Evolutionary conservation across 164 flowering plant genomes (phyloP).

Genomic region (Akebia trifoliata): DNA sequence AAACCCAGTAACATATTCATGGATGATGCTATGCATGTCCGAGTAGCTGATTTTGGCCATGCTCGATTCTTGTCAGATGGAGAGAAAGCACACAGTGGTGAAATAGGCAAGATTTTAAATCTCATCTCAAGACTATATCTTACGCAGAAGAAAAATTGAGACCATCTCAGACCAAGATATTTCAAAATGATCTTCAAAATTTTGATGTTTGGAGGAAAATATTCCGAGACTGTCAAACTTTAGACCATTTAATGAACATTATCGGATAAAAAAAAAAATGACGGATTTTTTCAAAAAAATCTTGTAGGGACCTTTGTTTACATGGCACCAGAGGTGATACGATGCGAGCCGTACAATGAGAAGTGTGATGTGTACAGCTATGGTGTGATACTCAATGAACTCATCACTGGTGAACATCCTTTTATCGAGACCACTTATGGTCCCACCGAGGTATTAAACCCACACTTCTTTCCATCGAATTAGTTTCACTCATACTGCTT

Average conservation of each 20-base stretch:
- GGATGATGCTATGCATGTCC: constrained; percentile 43
- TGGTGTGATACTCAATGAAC: constrained; percentile 58
- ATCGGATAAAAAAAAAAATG: background rate
- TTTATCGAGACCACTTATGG: constrained; percentile 46
- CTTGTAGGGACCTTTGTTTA: constrained; percentile 59
- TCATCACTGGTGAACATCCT: constrained; percentile 57
- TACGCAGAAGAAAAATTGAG: no score
- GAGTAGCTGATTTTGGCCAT: constrained; percentile 69
- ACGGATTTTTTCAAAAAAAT: background rate
- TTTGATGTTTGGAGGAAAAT: no score
- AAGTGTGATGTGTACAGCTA: constrained; percentile 70
- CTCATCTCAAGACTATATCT: no score
- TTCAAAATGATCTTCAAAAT: no score
- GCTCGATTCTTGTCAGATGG: constrained; percentile 47
- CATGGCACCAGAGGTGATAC: constrained; percentile 74
- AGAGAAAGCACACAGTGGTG: constrained; percentile 52
- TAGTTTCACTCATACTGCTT: no score
- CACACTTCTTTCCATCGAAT: no score
- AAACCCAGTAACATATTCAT: constrained; percentile 69
- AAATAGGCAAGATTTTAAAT: constrained; percentile 43
- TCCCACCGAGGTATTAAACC: constrained; percentile 43
- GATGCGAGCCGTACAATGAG: constrained; percentile 50
- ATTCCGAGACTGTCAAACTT: no score
- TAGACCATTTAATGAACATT: no score
- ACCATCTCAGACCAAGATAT: no score